A percentile compares a stretch with the other conserved stretches of the same genome.
Evolutionary conservation across 2,329 filamentous ascomycete genomes (phyloP).

Genomic region (Drechslerella dactyloides): DNA sequence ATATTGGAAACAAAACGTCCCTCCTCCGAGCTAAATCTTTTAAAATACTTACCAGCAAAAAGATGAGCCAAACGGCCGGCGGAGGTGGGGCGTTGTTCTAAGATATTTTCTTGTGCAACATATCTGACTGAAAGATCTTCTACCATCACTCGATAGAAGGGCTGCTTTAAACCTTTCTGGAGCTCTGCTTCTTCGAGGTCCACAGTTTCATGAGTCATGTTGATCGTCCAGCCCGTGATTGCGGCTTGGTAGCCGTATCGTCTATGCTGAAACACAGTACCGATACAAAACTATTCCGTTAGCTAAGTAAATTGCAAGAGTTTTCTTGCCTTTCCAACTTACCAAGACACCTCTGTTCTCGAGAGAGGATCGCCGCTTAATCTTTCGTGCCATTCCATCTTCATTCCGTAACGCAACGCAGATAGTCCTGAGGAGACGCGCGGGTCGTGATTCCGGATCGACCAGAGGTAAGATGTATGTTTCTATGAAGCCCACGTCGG

Average conservation of each 20-base stretch:
- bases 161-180: slow-evolving; percentile 68
- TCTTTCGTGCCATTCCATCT: slow-evolving; percentile 64
- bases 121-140: slow-evolving; percentile 67
- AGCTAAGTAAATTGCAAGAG: slow-evolving; percentile 14
- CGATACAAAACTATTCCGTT: slow-evolving; percentile 68
- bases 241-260: slow-evolving; percentile 80
- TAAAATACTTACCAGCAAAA: slow-evolving; percentile 84
- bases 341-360: slow-evolving; percentile 55
- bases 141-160: slow-evolving; percentile 87
- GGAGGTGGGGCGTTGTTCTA: slow-evolving; percentile 65
- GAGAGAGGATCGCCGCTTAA: slow-evolving; percentile 39
- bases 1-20: slow-evolving; percentile 83
- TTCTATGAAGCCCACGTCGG: slow-evolving; percentile 58
- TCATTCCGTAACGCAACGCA: slow-evolving; percentile 64
- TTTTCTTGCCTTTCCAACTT: slow-evolving; percentile 55
- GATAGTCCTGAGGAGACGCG: slow-evolving; percentile 62
- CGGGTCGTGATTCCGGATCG: slow-evolving; percentile 53
- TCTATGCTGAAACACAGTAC: slow-evolving; percentile 82
- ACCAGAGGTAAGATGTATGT: slow-evolving; percentile 57
- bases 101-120: slow-evolving; percentile 81
- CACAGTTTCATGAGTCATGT: slow-evolving; percentile 61
- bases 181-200: slow-evolving; percentile 67
- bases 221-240: slow-evolving; percentile 79
- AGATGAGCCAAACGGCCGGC: slow-evolving; percentile 67
- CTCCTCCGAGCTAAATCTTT: slow-evolving; percentile 73